A percentile compares a stretch with the other conserved stretches of the same genome.
Conservation (phyloP, 2,329 filamentous ascomycete genomes). For the Tolypocladium capitatum region DNA sequence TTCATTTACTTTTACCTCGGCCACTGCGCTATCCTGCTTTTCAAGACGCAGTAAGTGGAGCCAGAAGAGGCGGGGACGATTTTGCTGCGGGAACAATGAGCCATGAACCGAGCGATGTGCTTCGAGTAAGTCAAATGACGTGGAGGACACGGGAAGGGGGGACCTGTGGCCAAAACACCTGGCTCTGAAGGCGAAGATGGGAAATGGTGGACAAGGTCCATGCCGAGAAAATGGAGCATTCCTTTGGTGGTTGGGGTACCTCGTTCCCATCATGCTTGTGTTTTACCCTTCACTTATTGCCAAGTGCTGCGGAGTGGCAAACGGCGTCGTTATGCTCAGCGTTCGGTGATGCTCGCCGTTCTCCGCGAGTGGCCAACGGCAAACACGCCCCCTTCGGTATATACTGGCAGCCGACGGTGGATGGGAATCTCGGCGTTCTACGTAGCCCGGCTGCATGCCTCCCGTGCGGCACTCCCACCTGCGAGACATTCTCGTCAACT, state of each 20-base stretch:
- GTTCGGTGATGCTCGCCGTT: neutral
- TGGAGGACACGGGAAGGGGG: too few relatives aligned
- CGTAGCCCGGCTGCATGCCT: slow-evolving; percentile 1
- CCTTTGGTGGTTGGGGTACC: neutral
- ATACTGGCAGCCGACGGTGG: neutral
- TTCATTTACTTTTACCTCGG: slow-evolving; percentile 99
- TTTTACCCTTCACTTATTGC: neutral
- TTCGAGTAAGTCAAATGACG: neutral
- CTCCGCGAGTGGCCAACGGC: neutral
- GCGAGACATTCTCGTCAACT: neutral
- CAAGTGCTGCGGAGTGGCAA: neutral
- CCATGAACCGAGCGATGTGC: neutral
- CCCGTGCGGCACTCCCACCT: neutral
- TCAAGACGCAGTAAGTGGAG: slow-evolving; percentile 78
- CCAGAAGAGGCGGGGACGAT: neutral
- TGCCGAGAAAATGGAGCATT: neutral
- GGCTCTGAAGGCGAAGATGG: neutral
- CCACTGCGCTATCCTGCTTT: slow-evolving; percentile 93
- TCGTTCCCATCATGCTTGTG: neutral
- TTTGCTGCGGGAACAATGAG: neutral
- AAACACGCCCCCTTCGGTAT: too few relatives aligned
- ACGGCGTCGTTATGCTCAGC: neutral
- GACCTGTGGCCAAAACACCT: neutral
- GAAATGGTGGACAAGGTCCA: neutral
- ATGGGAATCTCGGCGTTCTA: neutral